Conservation (phyloP, 1,284 basidiomycete species). For the Mrakiaceae sp. region DNA sequence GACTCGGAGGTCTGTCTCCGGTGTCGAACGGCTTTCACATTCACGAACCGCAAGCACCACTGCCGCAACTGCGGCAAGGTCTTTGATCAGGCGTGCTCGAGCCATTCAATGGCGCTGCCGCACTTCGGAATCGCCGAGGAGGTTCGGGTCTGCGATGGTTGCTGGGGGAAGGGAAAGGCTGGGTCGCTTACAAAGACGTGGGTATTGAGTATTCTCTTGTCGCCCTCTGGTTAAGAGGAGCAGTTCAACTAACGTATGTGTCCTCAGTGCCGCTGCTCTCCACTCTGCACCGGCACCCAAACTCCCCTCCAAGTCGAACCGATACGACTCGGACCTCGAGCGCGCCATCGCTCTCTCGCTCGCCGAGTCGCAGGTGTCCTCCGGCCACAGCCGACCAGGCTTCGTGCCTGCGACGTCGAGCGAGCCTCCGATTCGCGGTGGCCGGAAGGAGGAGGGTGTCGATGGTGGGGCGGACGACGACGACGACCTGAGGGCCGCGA, state of each 20-base stretch:
- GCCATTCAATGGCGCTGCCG: conserved; percentile 71
- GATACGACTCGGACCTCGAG: conserved; percentile 76
- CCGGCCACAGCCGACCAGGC: conserved; percentile 39
- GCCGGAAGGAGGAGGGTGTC: conserved; percentile 18
- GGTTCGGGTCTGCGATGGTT: conserved; percentile 90
- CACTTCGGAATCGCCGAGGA: conserved; percentile 89
- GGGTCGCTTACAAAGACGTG: conserved; percentile 27
- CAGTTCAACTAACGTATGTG: no score
- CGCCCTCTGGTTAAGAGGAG: no score
- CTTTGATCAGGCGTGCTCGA: conserved; percentile 89
- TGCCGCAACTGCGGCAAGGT: conserved; percentile 97
- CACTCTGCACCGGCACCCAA: conserved; percentile 22
- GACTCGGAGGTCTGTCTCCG: conserved; percentile 91
- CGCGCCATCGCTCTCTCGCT: conserved; percentile 87
- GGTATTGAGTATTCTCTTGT: conserved; percentile 14
- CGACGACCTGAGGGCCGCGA: conserved; percentile 83
- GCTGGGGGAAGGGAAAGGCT: conserved; percentile 54
- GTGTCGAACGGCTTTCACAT: conserved; percentile 82
- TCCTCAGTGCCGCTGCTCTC: conserved; percentile 21
- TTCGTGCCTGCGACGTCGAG: conserved; percentile 52
- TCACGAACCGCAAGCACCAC: conserved; percentile 96
- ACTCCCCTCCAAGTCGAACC: conserved; percentile 1
- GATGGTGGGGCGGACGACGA: conserved; percentile 41
- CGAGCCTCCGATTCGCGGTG: conserved; percentile 20
- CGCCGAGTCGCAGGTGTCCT: conserved; percentile 49